phyloP scores from a whole-genome alignment of 352 stramenopile genomes.

The Pythium angustatum region DNA sequence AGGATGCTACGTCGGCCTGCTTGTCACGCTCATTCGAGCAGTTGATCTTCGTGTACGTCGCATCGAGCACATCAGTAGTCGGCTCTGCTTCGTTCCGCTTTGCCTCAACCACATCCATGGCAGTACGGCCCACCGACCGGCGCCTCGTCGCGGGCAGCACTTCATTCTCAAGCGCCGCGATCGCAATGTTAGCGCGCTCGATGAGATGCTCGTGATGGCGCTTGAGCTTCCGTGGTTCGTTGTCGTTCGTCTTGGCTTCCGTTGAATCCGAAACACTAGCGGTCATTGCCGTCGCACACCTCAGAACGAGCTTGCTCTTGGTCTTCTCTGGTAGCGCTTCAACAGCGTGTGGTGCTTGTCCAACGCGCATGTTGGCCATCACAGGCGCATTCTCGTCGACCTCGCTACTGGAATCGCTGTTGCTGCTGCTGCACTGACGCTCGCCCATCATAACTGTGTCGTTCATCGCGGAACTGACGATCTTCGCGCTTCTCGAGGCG shows the following conservation, averaged over 20 bases:
- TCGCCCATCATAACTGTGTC: conserved; percentile 4
- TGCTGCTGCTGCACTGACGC: not conserved
- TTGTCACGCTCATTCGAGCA: no score
- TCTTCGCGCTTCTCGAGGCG: conserved; percentile 11
- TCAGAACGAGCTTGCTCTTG: no score
- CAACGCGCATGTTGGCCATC: conserved; percentile 10
- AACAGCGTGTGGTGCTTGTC: not conserved
- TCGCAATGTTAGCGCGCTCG: conserved; percentile 24
- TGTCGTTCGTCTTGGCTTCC: conserved; percentile 8
- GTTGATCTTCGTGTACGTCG: no score
- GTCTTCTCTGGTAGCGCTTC: not conserved
- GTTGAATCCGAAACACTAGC: no score
- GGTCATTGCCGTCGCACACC: no score
- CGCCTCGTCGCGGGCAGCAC: conserved; percentile 15
- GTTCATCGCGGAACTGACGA: conserved; percentile 4
- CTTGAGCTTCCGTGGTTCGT: conserved; percentile 13
- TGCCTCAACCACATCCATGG: no score
- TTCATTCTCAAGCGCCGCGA: conserved; percentile 20
- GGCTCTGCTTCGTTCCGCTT: not conserved
- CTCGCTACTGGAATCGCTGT: not conserved
- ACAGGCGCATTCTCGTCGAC: conserved; percentile 21
- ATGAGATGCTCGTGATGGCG: conserved; percentile 27
- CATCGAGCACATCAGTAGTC: not conserved
- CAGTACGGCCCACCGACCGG: not conserved
- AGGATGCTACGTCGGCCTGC: no score